A percentile compares a stretch with the other conserved stretches of the same genome.
These are phyloP conservation scores for Lipomyces spencermartinsiae DNA, from an alignment of 805 yeast genomes.

Conservation along the genomic window DNA sequence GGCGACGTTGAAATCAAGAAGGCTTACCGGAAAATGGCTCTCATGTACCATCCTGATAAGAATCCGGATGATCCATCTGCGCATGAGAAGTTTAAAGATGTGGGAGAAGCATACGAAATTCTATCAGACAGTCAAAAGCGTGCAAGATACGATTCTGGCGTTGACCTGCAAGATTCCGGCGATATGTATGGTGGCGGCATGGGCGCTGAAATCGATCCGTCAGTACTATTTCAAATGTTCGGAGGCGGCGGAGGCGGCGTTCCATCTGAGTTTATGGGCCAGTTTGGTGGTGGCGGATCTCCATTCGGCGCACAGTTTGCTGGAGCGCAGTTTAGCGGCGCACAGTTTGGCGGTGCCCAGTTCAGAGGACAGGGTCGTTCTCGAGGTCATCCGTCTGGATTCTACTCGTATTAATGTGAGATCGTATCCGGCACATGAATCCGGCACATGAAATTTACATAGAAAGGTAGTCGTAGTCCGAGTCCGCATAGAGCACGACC, in stretches of 20 bases:
- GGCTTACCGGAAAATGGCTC: conserved; percentile 77
- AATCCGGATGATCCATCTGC: conserved; percentile 81
- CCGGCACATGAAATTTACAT: background rate
- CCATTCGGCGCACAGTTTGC: conserved; percentile 26
- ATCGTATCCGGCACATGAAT: background rate
- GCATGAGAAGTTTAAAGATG: conserved; percentile 94
- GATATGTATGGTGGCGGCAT: conserved; percentile 64
- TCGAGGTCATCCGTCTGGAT: conserved; percentile 32
- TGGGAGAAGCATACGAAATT: conserved; percentile 85
- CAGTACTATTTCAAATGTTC: conserved; percentile 50
- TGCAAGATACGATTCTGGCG: conserved; percentile 85
- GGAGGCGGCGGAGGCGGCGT: conserved; percentile 44
- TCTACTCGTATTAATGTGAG: conserved; percentile 21
- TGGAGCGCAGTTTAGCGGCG: conserved; percentile 32
- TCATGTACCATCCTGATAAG: conserved; percentile 84
- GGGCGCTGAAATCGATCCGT: conserved; percentile 54
- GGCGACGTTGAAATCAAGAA: conserved; percentile 68
- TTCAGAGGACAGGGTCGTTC: conserved; percentile 32
- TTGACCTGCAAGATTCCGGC: conserved; percentile 64
- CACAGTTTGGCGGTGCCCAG: conserved; percentile 28
- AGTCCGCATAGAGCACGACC: background rate
- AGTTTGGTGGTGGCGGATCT: conserved; percentile 37
- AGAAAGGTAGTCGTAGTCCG: background rate
- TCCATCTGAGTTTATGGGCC: conserved; percentile 29
- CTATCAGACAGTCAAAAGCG: conserved; percentile 87